Conservation (phyloP, 495 filamentous ascomycete genomes). For the Penicillium longicatenatum region DNA sequence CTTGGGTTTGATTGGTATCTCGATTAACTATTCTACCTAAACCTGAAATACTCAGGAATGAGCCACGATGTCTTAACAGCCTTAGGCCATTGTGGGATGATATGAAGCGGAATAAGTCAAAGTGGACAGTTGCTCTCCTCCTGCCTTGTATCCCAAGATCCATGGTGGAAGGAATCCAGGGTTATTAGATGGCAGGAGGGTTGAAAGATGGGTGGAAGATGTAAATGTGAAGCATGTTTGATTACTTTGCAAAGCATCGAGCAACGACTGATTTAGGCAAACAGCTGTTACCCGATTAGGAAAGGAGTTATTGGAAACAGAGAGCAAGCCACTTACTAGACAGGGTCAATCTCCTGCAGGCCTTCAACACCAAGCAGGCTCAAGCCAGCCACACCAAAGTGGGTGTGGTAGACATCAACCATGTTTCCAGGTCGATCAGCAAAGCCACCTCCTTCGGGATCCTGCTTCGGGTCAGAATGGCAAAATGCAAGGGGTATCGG, state of each 20-base stretch:
- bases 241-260: slow-evolving; percentile 49
- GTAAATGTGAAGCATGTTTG: background rate
- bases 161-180: slow-evolving; percentile 50
- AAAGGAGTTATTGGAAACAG: background rate
- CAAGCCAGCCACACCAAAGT: slow-evolving; percentile 85
- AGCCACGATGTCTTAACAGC: slow-evolving; percentile 48
- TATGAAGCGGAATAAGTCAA: slow-evolving; percentile 55
- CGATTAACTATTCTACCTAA: slow-evolving; percentile 7
- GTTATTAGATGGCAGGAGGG: slow-evolving; percentile 78
- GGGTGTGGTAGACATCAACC: slow-evolving; percentile 96
- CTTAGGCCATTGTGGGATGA: slow-evolving; percentile 42
- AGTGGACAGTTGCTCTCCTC: slow-evolving; percentile 59
- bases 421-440: slow-evolving; percentile 89
- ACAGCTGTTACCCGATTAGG: slow-evolving; percentile 50
- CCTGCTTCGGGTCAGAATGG: slow-evolving; percentile 50
- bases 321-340: slow-evolving; percentile 66
- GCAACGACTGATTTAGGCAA: slow-evolving; percentile 70
- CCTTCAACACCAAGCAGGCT: slow-evolving; percentile 78
- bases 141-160: slow-evolving; percentile 71
- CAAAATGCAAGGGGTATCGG: background rate
- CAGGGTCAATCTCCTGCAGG: slow-evolving; percentile 78
- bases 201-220: background rate
- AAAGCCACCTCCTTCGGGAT: slow-evolving; percentile 80
- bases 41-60: slow-evolving; percentile 22
- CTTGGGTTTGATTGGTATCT: background rate